phyloP scores from a whole-genome alignment of 2,329 filamentous ascomycete species.

The Raffaelea arxii region DNA sequence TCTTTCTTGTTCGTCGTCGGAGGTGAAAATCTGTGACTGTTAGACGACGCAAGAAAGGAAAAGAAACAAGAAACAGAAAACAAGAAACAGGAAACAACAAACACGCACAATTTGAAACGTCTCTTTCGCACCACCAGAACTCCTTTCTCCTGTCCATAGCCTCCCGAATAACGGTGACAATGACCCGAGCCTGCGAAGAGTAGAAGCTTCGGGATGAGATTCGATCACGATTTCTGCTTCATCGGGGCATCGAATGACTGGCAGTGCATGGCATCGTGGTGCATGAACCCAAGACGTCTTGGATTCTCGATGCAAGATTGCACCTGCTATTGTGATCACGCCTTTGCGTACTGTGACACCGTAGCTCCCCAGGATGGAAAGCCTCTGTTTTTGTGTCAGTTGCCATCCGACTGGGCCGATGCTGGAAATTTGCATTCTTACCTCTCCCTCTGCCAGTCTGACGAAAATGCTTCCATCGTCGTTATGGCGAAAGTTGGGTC shows the following conservation, averaged over 20 bases:
- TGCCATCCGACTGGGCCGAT: no score
- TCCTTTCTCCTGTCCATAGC: constrained; percentile 52
- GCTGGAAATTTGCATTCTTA: no score
- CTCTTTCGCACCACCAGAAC: constrained; percentile 34
- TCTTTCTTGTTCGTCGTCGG: constrained; percentile 26
- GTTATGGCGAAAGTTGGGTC: constrained; percentile 31
- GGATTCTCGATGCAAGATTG: constrained; percentile 38
- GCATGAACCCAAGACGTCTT: constrained; percentile 49
- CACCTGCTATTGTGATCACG: constrained; percentile 55
- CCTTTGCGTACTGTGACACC: constrained; percentile 53
- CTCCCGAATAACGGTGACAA: constrained; percentile 58
- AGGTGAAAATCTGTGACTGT: constrained; percentile 38
- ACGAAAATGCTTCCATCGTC: constrained; percentile 30
- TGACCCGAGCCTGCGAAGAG: constrained; percentile 42
- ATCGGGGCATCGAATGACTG: constrained; percentile 48
- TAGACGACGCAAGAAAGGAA: background rate
- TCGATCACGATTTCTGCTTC: constrained; percentile 44
- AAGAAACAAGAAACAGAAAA: background rate
- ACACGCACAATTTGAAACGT: constrained; percentile 7
- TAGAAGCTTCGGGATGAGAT: constrained; percentile 37
- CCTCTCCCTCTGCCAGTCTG: constrained; percentile 39
- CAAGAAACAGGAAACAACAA: background rate
- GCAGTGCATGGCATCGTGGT: constrained; percentile 59
- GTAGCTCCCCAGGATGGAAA: constrained; percentile 59
- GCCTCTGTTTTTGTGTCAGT: constrained; percentile 41